Base-by-base conservation (phyloP, 768 basidiomycete genomes). In the Hortiboletus flavorubellus region DNA sequence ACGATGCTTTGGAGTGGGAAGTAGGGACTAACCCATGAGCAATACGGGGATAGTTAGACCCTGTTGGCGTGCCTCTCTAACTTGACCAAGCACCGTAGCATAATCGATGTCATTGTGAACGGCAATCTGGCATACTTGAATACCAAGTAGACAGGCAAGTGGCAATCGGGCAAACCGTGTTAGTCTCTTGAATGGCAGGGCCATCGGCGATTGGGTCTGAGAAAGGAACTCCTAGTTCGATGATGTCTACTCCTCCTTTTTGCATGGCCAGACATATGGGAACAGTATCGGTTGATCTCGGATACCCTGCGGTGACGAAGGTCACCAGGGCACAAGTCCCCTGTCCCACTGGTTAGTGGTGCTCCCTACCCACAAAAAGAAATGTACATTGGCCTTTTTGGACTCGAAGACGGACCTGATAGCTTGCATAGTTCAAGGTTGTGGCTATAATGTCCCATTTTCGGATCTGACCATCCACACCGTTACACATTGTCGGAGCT, bases 141-240 rank as follows among this genome's bases (percentile, higher is more conserved):
- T 16, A 46, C 26, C n/a, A 51, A 12, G 9, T 6, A 34, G 41
- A 33, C 15, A 18, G 23, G n/a, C 3, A 15, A 35, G 26, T 21
- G 31, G 21, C 14, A 38, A n/a, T n/a, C 26, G 26, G 21, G 15
- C 63, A n/a, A 43, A 68, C 96, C n/a, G 89, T 91, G 70, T 98
- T 98, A 12, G 91, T 81, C 58, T 87, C 88, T 68, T 99, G 96
- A 58, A 99, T 97, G 4, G 84, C 86, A 26, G 91, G 91, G 0
- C 96, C 96, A 73, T 99, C 96, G 2, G 93, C 95, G 62, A 93
- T 91, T 18, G 95, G 96, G 75, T 98, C 96, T 51, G 91, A 95
- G 53, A 68, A 68, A 21, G 68, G 68, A 35, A 98, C 81, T 16
- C 96, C 96, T 16, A 99, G 80, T 71, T 99, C 96, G 57, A 98